Conservation (phyloP, 805 yeast species). For the Teunomyces tritomae region DNA sequence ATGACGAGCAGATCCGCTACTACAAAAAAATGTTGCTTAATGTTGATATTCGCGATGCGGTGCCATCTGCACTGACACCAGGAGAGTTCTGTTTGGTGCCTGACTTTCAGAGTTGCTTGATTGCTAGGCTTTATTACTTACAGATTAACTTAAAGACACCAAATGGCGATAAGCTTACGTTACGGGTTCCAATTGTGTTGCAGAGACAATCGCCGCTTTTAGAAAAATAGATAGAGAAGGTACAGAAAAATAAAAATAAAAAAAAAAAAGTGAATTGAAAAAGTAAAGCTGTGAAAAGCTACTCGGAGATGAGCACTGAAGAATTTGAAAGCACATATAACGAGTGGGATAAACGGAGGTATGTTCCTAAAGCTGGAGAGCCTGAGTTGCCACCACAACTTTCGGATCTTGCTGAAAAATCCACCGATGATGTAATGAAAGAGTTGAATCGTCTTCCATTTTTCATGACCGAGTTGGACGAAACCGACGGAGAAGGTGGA, state of each 20-base stretch:
- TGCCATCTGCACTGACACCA: slow-evolving; percentile 10
- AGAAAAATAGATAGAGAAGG: neutral
- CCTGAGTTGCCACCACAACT: slow-evolving; percentile 83
- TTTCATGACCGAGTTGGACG: slow-evolving; percentile 87
- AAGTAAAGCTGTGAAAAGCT: slow-evolving; percentile 18
- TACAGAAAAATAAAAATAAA: neutral
- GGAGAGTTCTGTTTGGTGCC: slow-evolving; percentile 35
- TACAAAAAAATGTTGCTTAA: slow-evolving; percentile 20
- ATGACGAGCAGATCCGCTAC: slow-evolving; percentile 16
- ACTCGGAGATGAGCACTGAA: neutral
- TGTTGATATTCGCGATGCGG: slow-evolving; percentile 27
- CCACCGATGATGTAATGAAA: slow-evolving; percentile 70
- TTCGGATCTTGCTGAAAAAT: slow-evolving; percentile 57
- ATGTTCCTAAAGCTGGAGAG: slow-evolving; percentile 51
- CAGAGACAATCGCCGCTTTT: slow-evolving; percentile 14
- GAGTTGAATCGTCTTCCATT: slow-evolving; percentile 86
- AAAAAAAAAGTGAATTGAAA: neutral
- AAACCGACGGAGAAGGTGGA: slow-evolving; percentile 73
- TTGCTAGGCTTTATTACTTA: slow-evolving; percentile 35
- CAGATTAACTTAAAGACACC: slow-evolving; percentile 22
- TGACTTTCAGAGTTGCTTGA: slow-evolving; percentile 36
- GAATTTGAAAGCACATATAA: slow-evolving; percentile 10
- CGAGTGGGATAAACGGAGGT: slow-evolving; percentile 42
- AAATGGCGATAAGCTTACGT: slow-evolving; percentile 20
- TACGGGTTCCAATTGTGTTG: slow-evolving; percentile 27